Evolutionary conservation across 768 basidiomycete genomes (phyloP), one percentile per base, ranked within the genome.

Genomic region (Kwoniella sp.): DNA sequence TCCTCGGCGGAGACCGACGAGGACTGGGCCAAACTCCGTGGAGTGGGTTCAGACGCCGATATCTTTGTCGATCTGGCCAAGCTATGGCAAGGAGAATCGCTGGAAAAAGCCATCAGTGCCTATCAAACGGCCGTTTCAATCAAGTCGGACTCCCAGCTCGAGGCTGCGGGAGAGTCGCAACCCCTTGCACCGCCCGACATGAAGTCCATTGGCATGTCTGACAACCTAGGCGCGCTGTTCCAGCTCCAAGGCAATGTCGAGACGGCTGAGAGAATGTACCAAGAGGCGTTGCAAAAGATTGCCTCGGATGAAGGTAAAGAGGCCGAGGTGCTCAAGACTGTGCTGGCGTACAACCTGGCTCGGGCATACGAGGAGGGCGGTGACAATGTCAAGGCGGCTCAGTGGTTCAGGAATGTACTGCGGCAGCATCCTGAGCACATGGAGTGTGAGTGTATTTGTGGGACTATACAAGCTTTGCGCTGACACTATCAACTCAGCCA

Each of bases 401-500:
- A 86, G 60, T 89, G 88, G 1, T 98, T 92, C 63, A 82, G 85
- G 41, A 89, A 90, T 73, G 78, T 98, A 8, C 75, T 96, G 29
- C 77, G 82, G n/a, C 80, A 86, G 46, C 93, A 98, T 78, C 89
- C 92, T 1, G 95, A 98, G 75, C 96, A 93, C 69, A 82, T 91
- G 20, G 93, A 96, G 69, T 93, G 92, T 93, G 60, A 40, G 86
- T 77, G 28, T 31, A 12, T 32, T 23, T 15, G 12, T n/a, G 29
- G 25, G 25, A 26, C 42, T 47, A 40, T 17, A 43, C 14, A 42
- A 17, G 19, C 37, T 27, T n/a, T 34, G 12, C 10, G 28, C 40
- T 51, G 34, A 48, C 17, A 46, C 33, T 53, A 50, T 55, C 27
- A 19, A 33, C 5, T 34, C 63, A 98, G 93, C 92, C 59, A 98